Conservation (phyloP, 176 grass and related monocot species). For the Raddia distichophylla region DNA sequence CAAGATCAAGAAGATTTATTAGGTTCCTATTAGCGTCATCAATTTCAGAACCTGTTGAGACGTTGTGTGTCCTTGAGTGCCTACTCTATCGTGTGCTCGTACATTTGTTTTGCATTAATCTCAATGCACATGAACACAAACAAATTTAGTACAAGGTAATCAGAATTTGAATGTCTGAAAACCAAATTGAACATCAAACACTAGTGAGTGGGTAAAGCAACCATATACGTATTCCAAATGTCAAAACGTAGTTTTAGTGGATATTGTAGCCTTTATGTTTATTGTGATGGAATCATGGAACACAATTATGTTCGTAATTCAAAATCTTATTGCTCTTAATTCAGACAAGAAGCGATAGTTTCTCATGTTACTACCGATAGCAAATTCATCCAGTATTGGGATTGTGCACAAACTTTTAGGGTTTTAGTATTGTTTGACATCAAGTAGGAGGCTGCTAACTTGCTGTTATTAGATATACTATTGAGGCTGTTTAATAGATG, state of each 20-base stretch:
- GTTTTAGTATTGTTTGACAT: background rate
- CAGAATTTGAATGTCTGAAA: slow-evolving; percentile 1
- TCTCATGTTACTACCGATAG: background rate
- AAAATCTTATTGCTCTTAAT: background rate
- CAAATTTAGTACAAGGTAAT: background rate
- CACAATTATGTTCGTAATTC: background rate
- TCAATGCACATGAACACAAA: background rate
- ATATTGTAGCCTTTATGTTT: background rate
- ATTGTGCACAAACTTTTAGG: background rate
- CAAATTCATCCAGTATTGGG: background rate
- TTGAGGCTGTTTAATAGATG: background rate
- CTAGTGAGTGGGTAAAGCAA: background rate
- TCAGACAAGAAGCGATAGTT: background rate
- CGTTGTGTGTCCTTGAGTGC: no score
- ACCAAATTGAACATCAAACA: background rate
- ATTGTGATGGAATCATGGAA: background rate
- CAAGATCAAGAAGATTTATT: slow-evolving; percentile 5
- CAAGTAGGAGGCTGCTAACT: background rate
- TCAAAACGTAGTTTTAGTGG: background rate
- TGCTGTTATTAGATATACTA: slow-evolving; percentile 8
- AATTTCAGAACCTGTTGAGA: background rate
- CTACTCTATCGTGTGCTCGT: background rate
- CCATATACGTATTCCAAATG: background rate
- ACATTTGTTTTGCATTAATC: background rate
- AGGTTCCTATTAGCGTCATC: background rate